Conservation (phyloP, 306 rosid genomes). For the Trifolium pratense region DNA sequence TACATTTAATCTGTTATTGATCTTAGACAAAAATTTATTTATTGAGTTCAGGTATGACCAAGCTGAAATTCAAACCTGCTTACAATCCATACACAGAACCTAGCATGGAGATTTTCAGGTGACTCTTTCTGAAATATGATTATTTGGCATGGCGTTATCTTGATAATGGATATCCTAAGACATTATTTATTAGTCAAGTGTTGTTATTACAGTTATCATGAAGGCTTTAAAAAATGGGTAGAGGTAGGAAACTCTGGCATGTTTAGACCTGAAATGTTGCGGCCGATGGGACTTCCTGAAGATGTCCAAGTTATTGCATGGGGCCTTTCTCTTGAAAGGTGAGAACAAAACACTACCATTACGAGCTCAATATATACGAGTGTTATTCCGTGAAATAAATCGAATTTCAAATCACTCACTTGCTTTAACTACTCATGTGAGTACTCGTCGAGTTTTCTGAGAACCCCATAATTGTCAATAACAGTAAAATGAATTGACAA, state of each 20-base stretch:
- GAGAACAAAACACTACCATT: conserved; percentile 27
- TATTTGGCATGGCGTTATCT: conserved; percentile 30
- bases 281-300: conserved; percentile 97
- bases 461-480: not conserved
- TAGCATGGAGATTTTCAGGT: conserved; percentile 99
- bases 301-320: conserved; percentile 94
- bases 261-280: conserved; percentile 98
- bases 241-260: conserved; percentile 96
- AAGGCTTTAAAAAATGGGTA: conserved; percentile 89
- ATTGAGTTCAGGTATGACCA: conserved; percentile 73
- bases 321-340: conserved; percentile 99
- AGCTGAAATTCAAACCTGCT: conserved; percentile 90
- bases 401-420: too few species aligned
- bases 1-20: conserved; percentile 7
- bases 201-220: conserved; percentile 70
- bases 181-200: conserved; percentile 5
- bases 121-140: conserved; percentile 25
- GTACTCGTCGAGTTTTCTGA: too few species aligned
- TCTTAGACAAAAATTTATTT: not conserved
- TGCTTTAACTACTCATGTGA: too few species aligned
- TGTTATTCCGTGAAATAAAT: too few species aligned
- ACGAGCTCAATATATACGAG: too few species aligned
- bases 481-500: not conserved
- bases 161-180: conserved; percentile 2
- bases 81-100: conserved; percentile 98